Percentiles rank a stretch among this genome's conserved stretches.
These are phyloP conservation scores for Panus rudis DNA, from an alignment of 768 basidiomycete species.

Conservation along the genomic window DNA sequence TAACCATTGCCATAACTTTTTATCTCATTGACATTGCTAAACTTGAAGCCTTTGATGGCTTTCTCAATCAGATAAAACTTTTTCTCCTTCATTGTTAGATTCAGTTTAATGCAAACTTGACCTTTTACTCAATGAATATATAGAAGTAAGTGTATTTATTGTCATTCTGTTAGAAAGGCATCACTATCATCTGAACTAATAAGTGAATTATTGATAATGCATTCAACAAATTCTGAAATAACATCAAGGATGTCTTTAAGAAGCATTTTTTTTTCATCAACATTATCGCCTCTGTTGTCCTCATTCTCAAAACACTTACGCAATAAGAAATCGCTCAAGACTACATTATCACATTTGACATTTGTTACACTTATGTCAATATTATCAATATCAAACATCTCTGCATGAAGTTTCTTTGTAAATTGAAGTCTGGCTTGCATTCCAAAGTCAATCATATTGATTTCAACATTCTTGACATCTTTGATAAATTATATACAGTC, in stretches of 20 bases:
- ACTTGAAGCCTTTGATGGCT: no score
- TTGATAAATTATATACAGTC: not conserved
- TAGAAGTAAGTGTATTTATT: not conserved
- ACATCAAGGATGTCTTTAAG: not conserved
- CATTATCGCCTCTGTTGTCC: no score
- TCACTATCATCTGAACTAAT: not conserved
- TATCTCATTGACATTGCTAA: no score
- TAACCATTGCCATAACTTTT: no score
- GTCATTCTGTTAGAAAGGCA: not conserved
- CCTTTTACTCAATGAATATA: not conserved
- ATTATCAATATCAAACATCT: not conserved
- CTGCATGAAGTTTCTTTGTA: not conserved
- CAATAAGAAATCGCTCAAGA: not conserved
- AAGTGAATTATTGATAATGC: not conserved
- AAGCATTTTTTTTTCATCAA: not conserved
- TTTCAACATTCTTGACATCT: not conserved
- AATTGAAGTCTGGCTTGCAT: not conserved
- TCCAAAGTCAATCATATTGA: not conserved
- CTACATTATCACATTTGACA: not conserved
- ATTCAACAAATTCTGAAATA: no score
- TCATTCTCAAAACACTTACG: no score
- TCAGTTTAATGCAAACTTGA: not conserved
- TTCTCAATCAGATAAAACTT: no score
- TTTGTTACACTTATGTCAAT: not conserved
- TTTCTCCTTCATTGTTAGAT: no score